These are phyloP conservation scores for Aspergillus nomiae DNA, from an alignment of 2,329 filamentous ascomycete species.

Conservation along the genomic window DNA sequence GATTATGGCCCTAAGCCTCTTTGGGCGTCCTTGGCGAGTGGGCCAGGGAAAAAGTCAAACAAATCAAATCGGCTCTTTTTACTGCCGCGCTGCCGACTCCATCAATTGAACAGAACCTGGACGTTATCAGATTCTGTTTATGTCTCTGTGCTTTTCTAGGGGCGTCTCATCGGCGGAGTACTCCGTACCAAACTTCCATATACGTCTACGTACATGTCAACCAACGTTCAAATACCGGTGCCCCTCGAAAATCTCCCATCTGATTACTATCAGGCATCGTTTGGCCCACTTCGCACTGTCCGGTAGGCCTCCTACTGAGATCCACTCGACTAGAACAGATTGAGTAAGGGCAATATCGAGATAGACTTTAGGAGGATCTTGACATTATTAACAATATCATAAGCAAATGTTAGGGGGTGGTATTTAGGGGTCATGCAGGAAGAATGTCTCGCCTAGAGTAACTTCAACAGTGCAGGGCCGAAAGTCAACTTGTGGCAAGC, in stretches of 20 bases:
- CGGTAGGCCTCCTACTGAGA: background rate
- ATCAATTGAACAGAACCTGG: background rate
- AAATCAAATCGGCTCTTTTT: background rate
- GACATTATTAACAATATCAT: background rate
- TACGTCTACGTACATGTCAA: background rate
- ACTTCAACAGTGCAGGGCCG: no score
- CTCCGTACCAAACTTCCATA: background rate
- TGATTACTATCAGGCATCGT: background rate
- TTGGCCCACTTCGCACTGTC: background rate
- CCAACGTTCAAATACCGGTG: background rate
- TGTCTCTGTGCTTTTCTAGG: background rate
- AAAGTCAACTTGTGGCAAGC: no score
- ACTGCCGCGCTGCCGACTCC: background rate
- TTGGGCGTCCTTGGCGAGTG: background rate
- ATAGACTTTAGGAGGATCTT: background rate
- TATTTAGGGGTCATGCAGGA: background rate
- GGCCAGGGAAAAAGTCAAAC: background rate
- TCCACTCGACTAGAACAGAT: background rate
- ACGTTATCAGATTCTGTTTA: background rate
- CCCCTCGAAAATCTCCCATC: background rate
- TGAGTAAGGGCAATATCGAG: background rate
- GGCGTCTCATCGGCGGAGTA: background rate
- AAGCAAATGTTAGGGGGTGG: background rate
- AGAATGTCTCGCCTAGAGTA: background rate
- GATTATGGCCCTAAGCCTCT: background rate